phyloP scores from a whole-genome alignment of 179 eudicot species.

The Spinacia oleracea region DNA sequence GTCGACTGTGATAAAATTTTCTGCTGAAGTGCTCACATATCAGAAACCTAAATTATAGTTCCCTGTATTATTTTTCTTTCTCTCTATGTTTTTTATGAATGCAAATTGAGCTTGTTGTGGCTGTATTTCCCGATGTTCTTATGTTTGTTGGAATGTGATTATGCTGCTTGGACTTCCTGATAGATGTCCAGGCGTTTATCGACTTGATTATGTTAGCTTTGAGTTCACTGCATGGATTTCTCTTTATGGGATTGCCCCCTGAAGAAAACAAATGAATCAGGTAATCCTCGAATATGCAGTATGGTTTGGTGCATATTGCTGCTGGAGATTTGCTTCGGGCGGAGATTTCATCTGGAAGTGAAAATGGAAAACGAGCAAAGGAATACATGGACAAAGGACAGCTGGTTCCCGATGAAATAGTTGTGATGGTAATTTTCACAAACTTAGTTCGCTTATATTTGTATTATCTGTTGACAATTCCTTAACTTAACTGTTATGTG shows the following conservation, averaged over 20 bases:
- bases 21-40: background rate
- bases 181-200: background rate
- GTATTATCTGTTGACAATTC: conserved; percentile 8
- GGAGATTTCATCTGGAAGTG: conserved; percentile 82
- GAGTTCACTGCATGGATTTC: conserved; percentile 29
- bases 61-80: background rate
- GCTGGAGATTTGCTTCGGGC: conserved; percentile 93
- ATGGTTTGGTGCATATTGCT: conserved; percentile 90
- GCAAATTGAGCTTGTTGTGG: background rate
- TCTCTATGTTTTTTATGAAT: background rate
- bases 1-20: background rate
- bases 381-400: conserved; percentile 96
- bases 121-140: background rate
- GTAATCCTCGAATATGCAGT: conserved; percentile 69
- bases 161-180: background rate
- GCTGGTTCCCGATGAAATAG: conserved; percentile 94
- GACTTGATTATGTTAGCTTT: background rate
- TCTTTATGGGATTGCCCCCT: conserved; percentile 34
- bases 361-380: conserved; percentile 81
- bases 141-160: background rate
- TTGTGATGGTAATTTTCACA: conserved; percentile 65
- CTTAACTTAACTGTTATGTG: conserved; percentile 26
- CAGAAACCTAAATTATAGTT: background rate
- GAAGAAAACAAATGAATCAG: conserved; percentile 53
- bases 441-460: conserved; percentile 1